Evolutionary conservation across 2,329 filamentous ascomycete species (phyloP), one percentile per base, ranked within the genome.

Genomic region (Berkeleyomyces rouxiae): DNA sequence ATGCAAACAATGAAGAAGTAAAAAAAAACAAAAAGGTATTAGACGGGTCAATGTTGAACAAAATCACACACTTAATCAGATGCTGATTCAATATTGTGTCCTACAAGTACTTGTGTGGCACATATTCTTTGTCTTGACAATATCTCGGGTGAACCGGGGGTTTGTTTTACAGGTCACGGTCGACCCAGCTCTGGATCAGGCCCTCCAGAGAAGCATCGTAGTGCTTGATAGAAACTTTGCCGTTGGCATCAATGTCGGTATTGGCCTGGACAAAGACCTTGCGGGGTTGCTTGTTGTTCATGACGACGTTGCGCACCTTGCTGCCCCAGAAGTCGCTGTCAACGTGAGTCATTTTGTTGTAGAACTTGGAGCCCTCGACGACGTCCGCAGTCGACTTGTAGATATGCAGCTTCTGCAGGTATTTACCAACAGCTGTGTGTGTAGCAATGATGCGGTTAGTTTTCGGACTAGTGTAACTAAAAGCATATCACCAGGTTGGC

Each of bases 181-280:
- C 87, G 2, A 79, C 86, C 78, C 82, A 95, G 73, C 88, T 93
- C 77, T 88, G 79, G 66, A 95, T 85, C 77, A 97, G 84, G 4
- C 91, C 91, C 72, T 87, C 82, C 5, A 85, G 76, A 4, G 83
- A 88, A 0, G 90, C 80, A 68, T 95, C 88, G 73, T 96, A 96
- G 75, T 96, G 90, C 75, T 85, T 88, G 73, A 96, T 74, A 11
- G 78, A 79, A 39, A 95, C 88, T 71, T 84, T 81, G 63, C 87
- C 88, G 0, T 80, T 82, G 10, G 79, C 75, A 66, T 86, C 82
- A 47, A 93, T 70, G 63, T 85, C 80, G 0, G 92, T 96, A 73
- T 95, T 97, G 65, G 89, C 90, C 76, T 96, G 91, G 61, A 96
- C 90, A 75, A 95, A 96, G 53, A 96, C 86, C 77, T 91, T 91